These are phyloP conservation scores for Arachis hypogaea DNA, from an alignment of 306 rosid species.

Conservation along the genomic window DNA sequence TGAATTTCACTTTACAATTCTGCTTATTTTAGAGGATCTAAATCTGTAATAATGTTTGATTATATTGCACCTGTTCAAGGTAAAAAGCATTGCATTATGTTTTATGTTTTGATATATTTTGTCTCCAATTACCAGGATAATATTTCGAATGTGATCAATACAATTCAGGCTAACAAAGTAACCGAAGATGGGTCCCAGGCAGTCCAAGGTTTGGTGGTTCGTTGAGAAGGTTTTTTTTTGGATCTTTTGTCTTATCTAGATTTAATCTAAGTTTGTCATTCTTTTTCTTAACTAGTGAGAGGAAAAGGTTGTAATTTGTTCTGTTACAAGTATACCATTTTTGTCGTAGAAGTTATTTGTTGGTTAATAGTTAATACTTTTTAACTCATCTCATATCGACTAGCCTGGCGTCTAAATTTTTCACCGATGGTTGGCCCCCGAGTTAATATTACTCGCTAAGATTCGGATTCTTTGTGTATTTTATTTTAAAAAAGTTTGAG, in stretches of 20 bases:
- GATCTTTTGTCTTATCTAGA: constrained; percentile 34
- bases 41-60: too few relatives aligned
- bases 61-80: background rate
- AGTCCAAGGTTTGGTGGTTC: constrained; percentile 70
- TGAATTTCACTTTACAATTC: too few relatives aligned
- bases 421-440: background rate
- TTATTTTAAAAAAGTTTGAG: too few relatives aligned
- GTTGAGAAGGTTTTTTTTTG: constrained; percentile 41
- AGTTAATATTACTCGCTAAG: background rate
- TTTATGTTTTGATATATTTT: background rate
- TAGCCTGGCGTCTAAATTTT: background rate
- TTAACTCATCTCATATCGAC: background rate
- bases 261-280: constrained; percentile 20
- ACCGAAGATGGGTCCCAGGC: constrained; percentile 76
- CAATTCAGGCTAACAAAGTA: constrained; percentile 74
- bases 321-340: constrained; percentile 15
- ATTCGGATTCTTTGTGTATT: too few relatives aligned
- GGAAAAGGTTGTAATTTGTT: constrained; percentile 19
- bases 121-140: constrained; percentile 60
- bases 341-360: background rate
- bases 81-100: background rate
- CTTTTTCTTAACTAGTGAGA: background rate
- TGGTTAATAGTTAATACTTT: background rate
- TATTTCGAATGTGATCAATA: constrained; percentile 68
- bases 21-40: too few relatives aligned